Evolutionary conservation across 164 flowering plant species (phyloP).

Genomic region (Pachysandra terminalis): DNA sequence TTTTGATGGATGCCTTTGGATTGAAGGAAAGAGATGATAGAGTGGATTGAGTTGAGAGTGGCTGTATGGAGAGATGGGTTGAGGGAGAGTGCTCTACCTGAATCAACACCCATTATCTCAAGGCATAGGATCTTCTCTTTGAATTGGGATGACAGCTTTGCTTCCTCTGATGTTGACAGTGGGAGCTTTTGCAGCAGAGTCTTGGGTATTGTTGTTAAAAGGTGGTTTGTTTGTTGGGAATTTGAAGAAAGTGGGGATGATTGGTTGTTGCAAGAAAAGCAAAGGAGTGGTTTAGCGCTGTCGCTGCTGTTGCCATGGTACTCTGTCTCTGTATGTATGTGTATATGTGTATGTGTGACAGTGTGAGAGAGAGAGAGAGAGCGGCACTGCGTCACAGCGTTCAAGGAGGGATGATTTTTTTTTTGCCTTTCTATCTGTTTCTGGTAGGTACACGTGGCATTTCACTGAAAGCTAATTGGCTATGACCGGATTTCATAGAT

Average conservation of each 20-base stretch:
- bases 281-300: slow-evolving; percentile 22
- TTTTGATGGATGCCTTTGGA: slow-evolving; percentile 79
- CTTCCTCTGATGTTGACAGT: slow-evolving; percentile 45
- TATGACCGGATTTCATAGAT: no score
- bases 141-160: no score
- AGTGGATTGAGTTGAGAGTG: slow-evolving; percentile 63
- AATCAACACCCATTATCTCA: no score
- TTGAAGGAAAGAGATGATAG: no score
- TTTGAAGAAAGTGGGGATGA: slow-evolving; percentile 17
- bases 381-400: background rate
- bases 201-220: slow-evolving; percentile 43
- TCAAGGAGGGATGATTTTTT: no score
- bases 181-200: slow-evolving; percentile 50
- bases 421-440: slow-evolving; percentile 6
- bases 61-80: slow-evolving; percentile 77
- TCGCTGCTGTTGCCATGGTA: slow-evolving; percentile 38
- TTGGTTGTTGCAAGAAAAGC: slow-evolving; percentile 30
- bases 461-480: slow-evolving; percentile 24
- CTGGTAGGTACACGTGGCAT: slow-evolving; percentile 15
- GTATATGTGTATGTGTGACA: no score
- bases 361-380: slow-evolving; percentile 1
- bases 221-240: no score
- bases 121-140: no score
- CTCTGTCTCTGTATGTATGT: no score
- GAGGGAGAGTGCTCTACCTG: slow-evolving; percentile 61